Evolutionary conservation across 139 green algal species (phyloP).

Genomic region (Volvox africanus): DNA sequence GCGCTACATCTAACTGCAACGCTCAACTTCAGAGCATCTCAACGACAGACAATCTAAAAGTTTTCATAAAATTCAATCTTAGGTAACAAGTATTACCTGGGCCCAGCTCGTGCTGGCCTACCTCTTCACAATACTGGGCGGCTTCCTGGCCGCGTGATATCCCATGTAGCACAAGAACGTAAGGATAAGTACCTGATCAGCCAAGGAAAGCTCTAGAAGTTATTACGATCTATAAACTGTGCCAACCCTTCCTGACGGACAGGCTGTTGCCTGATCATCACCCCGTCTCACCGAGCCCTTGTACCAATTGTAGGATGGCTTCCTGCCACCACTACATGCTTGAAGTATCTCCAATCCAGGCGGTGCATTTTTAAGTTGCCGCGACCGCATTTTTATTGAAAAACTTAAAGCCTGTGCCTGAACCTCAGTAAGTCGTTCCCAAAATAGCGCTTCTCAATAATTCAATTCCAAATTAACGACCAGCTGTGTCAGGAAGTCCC

Average conservation of each 20-base stretch:
- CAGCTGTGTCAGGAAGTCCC: too few relatives aligned
- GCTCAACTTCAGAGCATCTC: too few relatives aligned
- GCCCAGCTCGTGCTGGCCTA: slow-evolving; percentile 7
- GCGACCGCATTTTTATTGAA: neutral
- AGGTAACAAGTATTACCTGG: too few relatives aligned
- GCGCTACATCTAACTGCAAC: too few relatives aligned
- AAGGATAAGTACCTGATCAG: slow-evolving; percentile 81
- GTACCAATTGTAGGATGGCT: slow-evolving; percentile 56
- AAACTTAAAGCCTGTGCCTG: too few relatives aligned
- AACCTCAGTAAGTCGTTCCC: too few relatives aligned
- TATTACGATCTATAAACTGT: neutral
- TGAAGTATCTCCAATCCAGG: slow-evolving; percentile 58
- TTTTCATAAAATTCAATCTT: too few relatives aligned
- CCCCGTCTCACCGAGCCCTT: slow-evolving; percentile 25
- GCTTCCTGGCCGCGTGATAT: slow-evolving; percentile 94
- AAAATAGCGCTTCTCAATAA: too few relatives aligned
- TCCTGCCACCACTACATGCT: slow-evolving; percentile 29
- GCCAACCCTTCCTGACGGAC: neutral
- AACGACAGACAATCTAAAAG: too few relatives aligned
- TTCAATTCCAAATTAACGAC: too few relatives aligned
- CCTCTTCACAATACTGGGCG: slow-evolving; percentile 93
- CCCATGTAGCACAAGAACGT: slow-evolving; percentile 93
- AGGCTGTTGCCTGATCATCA: slow-evolving; percentile 20
- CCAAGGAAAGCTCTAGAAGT: neutral
- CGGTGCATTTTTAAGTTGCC: slow-evolving; percentile 31